These are phyloP conservation scores for Corylus americana DNA, from an alignment of 306 rosid genomes.

Conservation along the genomic window DNA sequence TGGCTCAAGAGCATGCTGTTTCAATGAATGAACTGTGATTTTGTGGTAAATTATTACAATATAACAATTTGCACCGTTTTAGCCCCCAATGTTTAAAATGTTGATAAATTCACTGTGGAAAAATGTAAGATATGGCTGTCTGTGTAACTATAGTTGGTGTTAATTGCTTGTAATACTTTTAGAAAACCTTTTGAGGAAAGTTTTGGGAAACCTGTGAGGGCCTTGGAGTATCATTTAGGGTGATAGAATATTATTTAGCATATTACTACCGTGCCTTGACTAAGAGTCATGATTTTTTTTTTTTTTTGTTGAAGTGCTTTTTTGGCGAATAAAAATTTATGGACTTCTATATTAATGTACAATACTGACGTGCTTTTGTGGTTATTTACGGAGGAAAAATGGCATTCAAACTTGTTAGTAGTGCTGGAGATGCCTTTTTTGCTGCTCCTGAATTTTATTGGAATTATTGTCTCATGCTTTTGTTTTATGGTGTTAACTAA, in stretches of 20 bases:
- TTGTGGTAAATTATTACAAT: background rate
- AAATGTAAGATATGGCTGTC: background rate
- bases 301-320: too few species aligned
- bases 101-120: background rate
- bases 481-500: background rate
- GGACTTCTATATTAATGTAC: background rate
- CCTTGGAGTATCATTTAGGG: background rate
- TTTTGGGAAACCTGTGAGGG: background rate
- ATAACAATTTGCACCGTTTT: background rate
- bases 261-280: background rate
- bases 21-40: background rate
- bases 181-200: background rate
- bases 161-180: background rate
- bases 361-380: background rate
- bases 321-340: background rate
- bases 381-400: background rate
- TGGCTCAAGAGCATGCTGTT: background rate
- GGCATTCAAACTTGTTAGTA: background rate
- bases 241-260: background rate
- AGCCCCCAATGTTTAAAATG: background rate
- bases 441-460: background rate
- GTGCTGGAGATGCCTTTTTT: background rate
- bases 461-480: background rate
- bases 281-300: background rate
- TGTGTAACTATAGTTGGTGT: background rate